Base-by-base conservation (phyloP, 163 green algal genomes). In the Chlamydomonas reinhardtii region DNA sequence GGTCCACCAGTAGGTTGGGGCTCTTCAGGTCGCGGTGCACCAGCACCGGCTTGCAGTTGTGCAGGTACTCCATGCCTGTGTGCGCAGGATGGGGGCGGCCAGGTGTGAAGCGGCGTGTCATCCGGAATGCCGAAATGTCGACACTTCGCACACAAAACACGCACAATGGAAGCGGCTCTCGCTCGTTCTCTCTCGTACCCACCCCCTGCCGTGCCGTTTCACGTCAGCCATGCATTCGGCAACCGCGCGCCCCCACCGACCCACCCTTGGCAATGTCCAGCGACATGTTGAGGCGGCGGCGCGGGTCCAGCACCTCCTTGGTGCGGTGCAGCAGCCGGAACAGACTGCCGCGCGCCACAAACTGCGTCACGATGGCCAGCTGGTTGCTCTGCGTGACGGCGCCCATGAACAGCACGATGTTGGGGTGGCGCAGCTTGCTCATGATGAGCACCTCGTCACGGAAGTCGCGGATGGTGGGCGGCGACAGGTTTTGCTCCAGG, bases 351-450 rank as follows among this genome's bases (percentile, higher is more conserved):
- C 96, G 91, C 6, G 94, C 92, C 27, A 97, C 88, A 88, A 97
- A 99, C 85, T 99, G 94, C 12, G 95, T 98, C 62, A 99, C 95
- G 89, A 99, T 99, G 77, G 92, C 95, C 74, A 99, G 93, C 80
- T 92, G 82, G 88, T 96, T 83, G 43, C 29, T 71, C 29, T 91
- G 85, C 0, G 93, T 97, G 52, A 96, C 93, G 2, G 96, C 97
- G 34, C 97, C 97, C 95, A 99, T 97, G 76, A 98, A 96, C 27
- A 97, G 91, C 77, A 97, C 91, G 25, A 85, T 78, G 54, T 98
- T 98, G 34, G 97, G 97, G 89, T 99, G 97, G 29, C 96, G 90
- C 62, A 99, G 86, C 8, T 94, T 91, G 74, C 93, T 94, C 96
- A 99, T 97, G 87, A 99, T 97, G 65, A 89, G 83, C 19, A 98